Percentiles rank a stretch among this genome's conserved stretches.
These are phyloP conservation scores for Ceratocystis harringtonii DNA, from an alignment of 2,329 filamentous ascomycete species.

Conservation along the genomic window DNA sequence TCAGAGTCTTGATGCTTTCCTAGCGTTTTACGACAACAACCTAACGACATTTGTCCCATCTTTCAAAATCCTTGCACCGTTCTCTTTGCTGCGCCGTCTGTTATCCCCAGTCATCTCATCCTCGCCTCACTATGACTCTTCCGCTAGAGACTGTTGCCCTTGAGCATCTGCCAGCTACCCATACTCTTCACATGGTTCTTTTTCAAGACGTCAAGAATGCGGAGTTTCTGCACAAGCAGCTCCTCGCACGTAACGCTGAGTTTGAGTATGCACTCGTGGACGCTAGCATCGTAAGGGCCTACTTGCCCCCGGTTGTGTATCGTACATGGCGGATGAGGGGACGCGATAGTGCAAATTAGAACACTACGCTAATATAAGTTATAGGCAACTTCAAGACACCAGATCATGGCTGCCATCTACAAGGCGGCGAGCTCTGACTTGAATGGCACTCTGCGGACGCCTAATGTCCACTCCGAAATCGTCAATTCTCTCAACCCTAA, in stretches of 20 bases:
- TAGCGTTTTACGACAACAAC: neutral
- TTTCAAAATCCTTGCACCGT: neutral
- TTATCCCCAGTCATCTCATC: neutral
- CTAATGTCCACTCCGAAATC: conserved; percentile 79
- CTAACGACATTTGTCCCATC: neutral
- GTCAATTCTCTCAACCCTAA: conserved; percentile 67
- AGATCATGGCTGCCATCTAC: conserved; percentile 62
- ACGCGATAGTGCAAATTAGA: neutral
- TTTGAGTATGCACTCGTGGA: conserved; percentile 95
- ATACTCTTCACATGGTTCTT: conserved; percentile 57
- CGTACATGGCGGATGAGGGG: neutral
- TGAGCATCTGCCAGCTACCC: conserved; percentile 55
- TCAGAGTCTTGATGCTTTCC: too few species aligned
- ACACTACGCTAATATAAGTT: conserved; percentile 33
- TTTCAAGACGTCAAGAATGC: conserved; percentile 68
- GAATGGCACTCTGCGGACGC: conserved; percentile 51
- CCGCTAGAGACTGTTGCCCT: conserved; percentile 51
- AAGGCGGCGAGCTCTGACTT: conserved; percentile 55
- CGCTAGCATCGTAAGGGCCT: conserved; percentile 50
- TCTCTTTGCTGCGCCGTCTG: too few species aligned
- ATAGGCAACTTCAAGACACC: conserved; percentile 44
- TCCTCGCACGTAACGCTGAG: conserved; percentile 66
- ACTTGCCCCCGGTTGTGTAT: neutral
- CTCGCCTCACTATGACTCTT: neutral
- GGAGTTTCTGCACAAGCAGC: conserved; percentile 61